Base-by-base conservation (phyloP, 371 early-diverging fungal species). In the Zopfochytrium polystomum region DNA sequence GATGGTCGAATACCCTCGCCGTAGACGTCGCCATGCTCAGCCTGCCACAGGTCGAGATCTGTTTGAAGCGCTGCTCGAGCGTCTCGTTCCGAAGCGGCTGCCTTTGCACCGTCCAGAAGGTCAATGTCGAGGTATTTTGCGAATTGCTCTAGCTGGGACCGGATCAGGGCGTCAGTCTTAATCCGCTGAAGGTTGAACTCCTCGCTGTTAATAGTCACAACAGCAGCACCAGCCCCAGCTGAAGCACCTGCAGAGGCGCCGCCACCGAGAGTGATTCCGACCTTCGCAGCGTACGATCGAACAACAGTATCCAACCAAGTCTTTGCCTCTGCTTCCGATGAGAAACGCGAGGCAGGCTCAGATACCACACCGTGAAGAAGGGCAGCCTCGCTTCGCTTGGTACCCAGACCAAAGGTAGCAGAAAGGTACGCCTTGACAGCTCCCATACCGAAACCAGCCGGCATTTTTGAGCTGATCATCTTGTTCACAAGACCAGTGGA, bases 391-490 rank as follows among this genome's bases (percentile, higher is more conserved):
- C 83, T 83, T 60, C 96, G 87, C 70, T 87, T 87, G 49, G 88
- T 77, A 4, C 94, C 95, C n/a, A 95, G 73, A 15, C 96, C 96
- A 66, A 85, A 89, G 20, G 87, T 77, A 43, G 74, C 70, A 13
- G 75, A 54, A 33, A 96, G 77, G 68, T 87, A 81, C 1, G 82
- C 75, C 77, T 91, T 88, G 72, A 89, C 92, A 35, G 82, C 80
- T 47, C 86, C 84, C 68, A 88, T 84, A 27, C 87, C 86, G 76
- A 91, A 90, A 45, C 95, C 95, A 75, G 91, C 95, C 52, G 96
- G 95, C 92, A 96, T 90, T 83, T 95, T 96, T 63, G 83, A 76
- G 67, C 85, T 80, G 49, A 93, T 81, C 80, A 96, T 72, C 77
- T 92, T 90, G 65, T 90, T 83, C 31, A 95, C 74, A 63, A 92